A percentile compares a stretch with the other conserved stretches of the same genome.
Conservation (phyloP, 257 asterid species). For the Solanum tarijense region DNA sequence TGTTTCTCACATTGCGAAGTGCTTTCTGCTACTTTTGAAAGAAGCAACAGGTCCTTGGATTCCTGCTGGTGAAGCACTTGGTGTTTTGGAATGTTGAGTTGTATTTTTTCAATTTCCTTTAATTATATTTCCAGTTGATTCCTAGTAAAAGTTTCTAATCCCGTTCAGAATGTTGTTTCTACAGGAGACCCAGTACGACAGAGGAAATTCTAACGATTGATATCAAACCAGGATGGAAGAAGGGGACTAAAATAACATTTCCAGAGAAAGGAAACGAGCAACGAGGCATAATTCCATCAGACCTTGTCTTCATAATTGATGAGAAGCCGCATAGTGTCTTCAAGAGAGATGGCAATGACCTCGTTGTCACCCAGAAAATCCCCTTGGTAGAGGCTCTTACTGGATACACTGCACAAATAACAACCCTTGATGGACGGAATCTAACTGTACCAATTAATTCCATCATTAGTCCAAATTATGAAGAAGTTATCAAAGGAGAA, state of each 20-base stretch:
- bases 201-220: constrained; percentile 75
- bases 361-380: constrained; percentile 56
- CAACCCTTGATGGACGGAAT: constrained; percentile 69
- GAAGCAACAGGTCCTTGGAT: not conserved
- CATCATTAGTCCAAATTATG: constrained; percentile 57
- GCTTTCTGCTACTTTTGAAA: not conserved
- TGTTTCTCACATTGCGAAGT: not conserved
- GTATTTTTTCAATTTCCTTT: not conserved
- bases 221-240: constrained; percentile 93
- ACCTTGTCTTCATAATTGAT: constrained; percentile 71
- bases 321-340: constrained; percentile 76
- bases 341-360: constrained; percentile 84
- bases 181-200: constrained; percentile 53
- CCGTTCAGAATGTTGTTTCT: not conserved
- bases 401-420: constrained; percentile 57
- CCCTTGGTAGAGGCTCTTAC: constrained; percentile 76
- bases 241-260: constrained; percentile 90
- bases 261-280: constrained; percentile 85
- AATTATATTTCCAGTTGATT: not conserved
- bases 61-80: not conserved
- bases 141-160: not conserved
- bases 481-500: constrained; percentile 74
- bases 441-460: constrained; percentile 51
- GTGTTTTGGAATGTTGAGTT: not conserved
- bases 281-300: constrained; percentile 71